These are phyloP conservation scores for Rhizoclosmatium globosum DNA, from an alignment of 192 early-diverging fungal genomes.

Conservation along the genomic window DNA sequence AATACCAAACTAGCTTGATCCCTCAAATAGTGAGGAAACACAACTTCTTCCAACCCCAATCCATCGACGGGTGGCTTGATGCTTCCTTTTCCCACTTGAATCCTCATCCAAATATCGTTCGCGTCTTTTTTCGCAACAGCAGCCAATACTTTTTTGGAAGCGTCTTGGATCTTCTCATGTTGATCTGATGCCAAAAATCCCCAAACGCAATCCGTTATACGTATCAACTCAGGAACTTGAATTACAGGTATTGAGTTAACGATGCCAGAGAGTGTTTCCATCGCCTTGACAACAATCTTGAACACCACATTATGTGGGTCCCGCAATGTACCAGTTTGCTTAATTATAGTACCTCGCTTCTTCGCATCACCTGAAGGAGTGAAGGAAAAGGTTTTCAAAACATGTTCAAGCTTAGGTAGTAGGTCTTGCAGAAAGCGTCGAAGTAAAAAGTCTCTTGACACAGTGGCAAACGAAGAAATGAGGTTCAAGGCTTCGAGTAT, in stretches of 20 bases:
- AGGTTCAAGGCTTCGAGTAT: constrained; percentile 42
- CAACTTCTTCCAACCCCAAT: background rate
- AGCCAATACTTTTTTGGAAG: background rate
- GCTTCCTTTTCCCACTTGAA: background rate
- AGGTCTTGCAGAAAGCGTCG: constrained; percentile 27
- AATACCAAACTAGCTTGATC: no score
- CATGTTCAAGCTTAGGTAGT: constrained; percentile 14
- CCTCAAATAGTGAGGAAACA: no score
- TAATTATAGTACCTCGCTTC: background rate
- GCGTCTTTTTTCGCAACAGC: constrained; percentile 14
- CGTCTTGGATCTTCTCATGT: constrained; percentile 5
- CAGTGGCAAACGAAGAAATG: constrained; percentile 19
- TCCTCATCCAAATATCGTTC: constrained; percentile 31
- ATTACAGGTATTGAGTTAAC: background rate
- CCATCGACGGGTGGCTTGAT: no score
- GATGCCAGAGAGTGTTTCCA: constrained; percentile 13
- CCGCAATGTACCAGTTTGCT: background rate
- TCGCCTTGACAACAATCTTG: constrained; percentile 2
- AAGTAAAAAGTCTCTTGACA: background rate
- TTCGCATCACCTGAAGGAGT: background rate
- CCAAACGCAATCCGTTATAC: constrained; percentile 19
- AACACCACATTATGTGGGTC: constrained; percentile 23
- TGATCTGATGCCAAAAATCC: constrained; percentile 8
- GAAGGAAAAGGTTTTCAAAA: background rate
- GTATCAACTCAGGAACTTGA: constrained; percentile 4